Evolutionary conservation across 2,329 filamentous ascomycete genomes (phyloP), one percentile per base, ranked within the genome.

Genomic region (Beauveria scarabaeidicola): DNA sequence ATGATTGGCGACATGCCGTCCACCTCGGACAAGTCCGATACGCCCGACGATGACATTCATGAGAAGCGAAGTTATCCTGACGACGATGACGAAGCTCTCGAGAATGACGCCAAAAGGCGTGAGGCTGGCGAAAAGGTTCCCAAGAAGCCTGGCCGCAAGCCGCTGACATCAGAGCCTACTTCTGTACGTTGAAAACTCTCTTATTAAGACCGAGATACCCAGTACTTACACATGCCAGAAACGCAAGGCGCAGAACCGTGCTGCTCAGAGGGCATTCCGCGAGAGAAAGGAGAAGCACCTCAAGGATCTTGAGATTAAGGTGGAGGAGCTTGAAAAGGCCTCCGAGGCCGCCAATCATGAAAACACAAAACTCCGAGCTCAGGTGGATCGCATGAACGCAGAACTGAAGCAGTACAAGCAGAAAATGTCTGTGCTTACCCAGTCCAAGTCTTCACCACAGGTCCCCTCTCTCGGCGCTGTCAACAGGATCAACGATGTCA

Each of bases 121-220:
- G 91, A 96, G 74, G 85, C 87, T 61, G 86, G 91, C 59, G 90
- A 92, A 48, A 96, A 94, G 75, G 81, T 87, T 47, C 85, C 90
- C 25, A 97, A 97, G 84, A 99, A 97, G 77, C 93, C 94, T 5
- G 94, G 94, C 54, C 85, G 94, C 64, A 99, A 99, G 79, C 94
- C 93, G 21, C 80, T 97, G 68, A 97, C 91, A 52, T 95, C 90
- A 23, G 94, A 97, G 74, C 94, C 94, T 25, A 97, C 90, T 66
- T 94, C 92, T 66, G 93, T 97, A 86, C 15, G 32, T 13, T 36
- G 13, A 5, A 36, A 2, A 36, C 13, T 46, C 1, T 13, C 11
- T 21, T 21, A 4, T 13, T 0, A 2, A 17, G 5, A 1, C 8
- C 8, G 40, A 44, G 5, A 6, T 27, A 51, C 17, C n/a, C 11